Conservation (phyloP, 495 filamentous ascomycete species). For the Chlorociboria aeruginascens region DNA sequence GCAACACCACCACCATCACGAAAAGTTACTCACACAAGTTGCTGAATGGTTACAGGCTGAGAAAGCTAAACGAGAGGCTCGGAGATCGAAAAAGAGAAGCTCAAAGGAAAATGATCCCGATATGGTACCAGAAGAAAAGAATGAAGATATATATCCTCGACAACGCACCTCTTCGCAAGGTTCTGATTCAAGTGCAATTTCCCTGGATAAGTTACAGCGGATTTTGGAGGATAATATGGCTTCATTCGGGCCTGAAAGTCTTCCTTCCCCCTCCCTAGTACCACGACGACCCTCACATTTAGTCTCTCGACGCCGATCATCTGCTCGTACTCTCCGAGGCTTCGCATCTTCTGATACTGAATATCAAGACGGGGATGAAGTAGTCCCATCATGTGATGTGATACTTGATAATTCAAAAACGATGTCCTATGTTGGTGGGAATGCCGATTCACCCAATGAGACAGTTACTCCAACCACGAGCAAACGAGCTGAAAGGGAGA, state of each 20-base stretch:
- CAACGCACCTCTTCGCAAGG: conserved; percentile 27
- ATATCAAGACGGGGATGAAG: conserved; percentile 53
- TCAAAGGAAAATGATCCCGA: background rate
- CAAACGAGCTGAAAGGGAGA: conserved; percentile 47
- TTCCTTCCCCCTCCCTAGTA: conserved; percentile 23
- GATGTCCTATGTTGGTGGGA: conserved; percentile 56
- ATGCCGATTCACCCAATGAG: conserved; percentile 26
- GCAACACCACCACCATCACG: conserved; percentile 28
- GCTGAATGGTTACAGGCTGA: conserved; percentile 71
- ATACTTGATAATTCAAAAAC: conserved; percentile 83
- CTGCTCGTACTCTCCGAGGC: conserved; percentile 7
- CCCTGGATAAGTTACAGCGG: conserved; percentile 55
- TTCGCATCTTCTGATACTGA: conserved; percentile 68
- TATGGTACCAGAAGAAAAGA: background rate
- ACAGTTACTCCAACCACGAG: conserved; percentile 23
- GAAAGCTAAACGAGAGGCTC: conserved; percentile 39
- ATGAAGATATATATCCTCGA: background rate
- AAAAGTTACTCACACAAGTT: conserved; percentile 58
- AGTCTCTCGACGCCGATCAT: conserved; percentile 7
- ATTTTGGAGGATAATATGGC: conserved; percentile 53
- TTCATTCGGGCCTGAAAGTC: conserved; percentile 23
- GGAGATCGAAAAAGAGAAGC: conserved; percentile 11
- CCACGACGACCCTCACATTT: conserved; percentile 27
- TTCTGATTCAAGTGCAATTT: conserved; percentile 47
- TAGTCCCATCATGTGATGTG: conserved; percentile 68